A percentile compares a stretch with the other conserved stretches of the same genome.
These are phyloP conservation scores for Pseudogymnoascus sp. DNA, from an alignment of 2,329 filamentous ascomycete species.

Conservation along the genomic window DNA sequence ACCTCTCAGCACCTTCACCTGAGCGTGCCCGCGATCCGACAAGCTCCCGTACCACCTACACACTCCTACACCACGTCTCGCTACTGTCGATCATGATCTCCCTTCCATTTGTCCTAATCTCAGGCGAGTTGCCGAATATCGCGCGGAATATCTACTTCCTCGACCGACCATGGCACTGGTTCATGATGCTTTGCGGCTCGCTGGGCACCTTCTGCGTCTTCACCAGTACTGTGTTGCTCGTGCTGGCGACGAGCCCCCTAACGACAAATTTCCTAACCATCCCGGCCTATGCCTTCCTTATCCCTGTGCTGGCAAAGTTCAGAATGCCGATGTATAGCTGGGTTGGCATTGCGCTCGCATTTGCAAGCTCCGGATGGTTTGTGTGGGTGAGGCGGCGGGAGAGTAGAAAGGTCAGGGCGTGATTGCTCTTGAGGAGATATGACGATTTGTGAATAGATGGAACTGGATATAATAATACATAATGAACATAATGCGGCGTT, in stretches of 20 bases:
- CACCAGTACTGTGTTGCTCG: slow-evolving; percentile 37
- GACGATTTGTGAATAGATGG: neutral
- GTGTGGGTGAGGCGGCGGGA: slow-evolving; percentile 34
- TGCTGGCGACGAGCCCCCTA: slow-evolving; percentile 41
- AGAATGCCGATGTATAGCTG: slow-evolving; percentile 42
- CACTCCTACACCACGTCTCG: slow-evolving; percentile 43
- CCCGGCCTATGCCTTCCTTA: slow-evolving; percentile 39
- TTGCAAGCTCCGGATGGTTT: slow-evolving; percentile 42
- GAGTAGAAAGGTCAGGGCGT: slow-evolving; percentile 23
- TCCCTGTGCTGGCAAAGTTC: slow-evolving; percentile 38
- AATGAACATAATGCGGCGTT: slow-evolving; percentile 7
- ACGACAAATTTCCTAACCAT: slow-evolving; percentile 42
- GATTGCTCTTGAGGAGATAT: neutral
- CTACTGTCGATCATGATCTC: slow-evolving; percentile 40
- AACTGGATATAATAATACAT: neutral
- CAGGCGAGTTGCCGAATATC: slow-evolving; percentile 41
- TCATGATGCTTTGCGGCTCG: slow-evolving; percentile 41
- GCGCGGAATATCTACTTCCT: slow-evolving; percentile 45
- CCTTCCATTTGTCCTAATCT: slow-evolving; percentile 40
- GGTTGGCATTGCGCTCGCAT: slow-evolving; percentile 43
- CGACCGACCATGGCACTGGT: slow-evolving; percentile 47
- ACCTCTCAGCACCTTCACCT: slow-evolving; percentile 26
- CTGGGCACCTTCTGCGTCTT: slow-evolving; percentile 41
- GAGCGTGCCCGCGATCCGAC: slow-evolving; percentile 26
- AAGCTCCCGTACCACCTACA: slow-evolving; percentile 39